Percentiles rank a stretch among this genome's conserved stretches.
phyloP scores from a whole-genome alignment of 257 asterid genomes.

The Osmanthus fragrans region DNA sequence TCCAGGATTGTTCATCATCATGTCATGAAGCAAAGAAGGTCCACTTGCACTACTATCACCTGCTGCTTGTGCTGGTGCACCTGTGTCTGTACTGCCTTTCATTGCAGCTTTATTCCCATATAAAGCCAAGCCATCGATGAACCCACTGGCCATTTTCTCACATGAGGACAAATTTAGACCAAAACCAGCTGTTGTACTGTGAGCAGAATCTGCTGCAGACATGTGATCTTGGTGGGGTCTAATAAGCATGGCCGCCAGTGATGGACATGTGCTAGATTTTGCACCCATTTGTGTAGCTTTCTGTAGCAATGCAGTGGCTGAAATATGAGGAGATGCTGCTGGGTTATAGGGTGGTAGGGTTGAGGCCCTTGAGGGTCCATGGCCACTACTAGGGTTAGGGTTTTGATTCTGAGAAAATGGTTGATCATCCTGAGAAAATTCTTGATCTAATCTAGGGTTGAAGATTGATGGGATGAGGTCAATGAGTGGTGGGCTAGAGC shows the following conservation, averaged over 20 bases:
- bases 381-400: constrained; percentile 57
- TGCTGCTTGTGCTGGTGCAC: constrained; percentile 19
- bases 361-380: constrained; percentile 34
- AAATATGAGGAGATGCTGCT: constrained; percentile 59
- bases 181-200: constrained; percentile 35
- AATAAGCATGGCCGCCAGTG: constrained; percentile 15
- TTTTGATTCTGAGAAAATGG: constrained; percentile 33
- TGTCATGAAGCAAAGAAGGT: constrained; percentile 48
- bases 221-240: constrained; percentile 46
- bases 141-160: constrained; percentile 43
- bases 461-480: constrained; percentile 44
- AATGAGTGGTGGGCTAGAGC: constrained; percentile 25
- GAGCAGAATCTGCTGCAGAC: constrained; percentile 42
- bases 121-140: constrained; percentile 61
- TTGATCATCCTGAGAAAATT: constrained; percentile 30
- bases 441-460: constrained; percentile 26
- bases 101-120: constrained; percentile 64
- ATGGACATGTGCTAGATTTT: constrained; percentile 33
- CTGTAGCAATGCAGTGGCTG: constrained; percentile 95
- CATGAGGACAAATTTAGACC: constrained; percentile 83
- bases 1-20: constrained; percentile 50
- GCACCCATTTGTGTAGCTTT: constrained; percentile 90
- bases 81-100: not conserved
- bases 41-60: constrained; percentile 28
- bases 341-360: constrained; percentile 27